phyloP scores from a whole-genome alignment of 1,284 basidiomycete species.

The Sutorius eximius region DNA sequence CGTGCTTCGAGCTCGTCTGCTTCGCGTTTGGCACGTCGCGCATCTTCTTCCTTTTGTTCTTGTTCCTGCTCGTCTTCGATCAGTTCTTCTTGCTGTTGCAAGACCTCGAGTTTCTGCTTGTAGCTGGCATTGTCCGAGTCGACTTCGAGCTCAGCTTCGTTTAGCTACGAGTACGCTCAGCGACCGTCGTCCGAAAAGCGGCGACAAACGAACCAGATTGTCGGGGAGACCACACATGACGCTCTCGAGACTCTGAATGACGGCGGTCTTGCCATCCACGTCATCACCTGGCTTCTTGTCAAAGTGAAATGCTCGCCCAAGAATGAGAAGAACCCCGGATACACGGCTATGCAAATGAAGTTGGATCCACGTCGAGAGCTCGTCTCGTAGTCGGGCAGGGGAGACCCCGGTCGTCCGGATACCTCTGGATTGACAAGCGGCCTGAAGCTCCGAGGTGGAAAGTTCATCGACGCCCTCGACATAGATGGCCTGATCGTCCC shows the following conservation, averaged over 20 bases:
- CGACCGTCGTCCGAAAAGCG: not conserved
- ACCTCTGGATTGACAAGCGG: constrained; percentile 92
- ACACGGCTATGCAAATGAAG: constrained; percentile 87
- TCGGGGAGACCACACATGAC: constrained; percentile 94
- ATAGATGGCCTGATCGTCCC: constrained; percentile 93
- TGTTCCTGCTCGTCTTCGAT: constrained; percentile 99
- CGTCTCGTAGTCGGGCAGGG: constrained; percentile 82
- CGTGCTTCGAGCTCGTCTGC: constrained; percentile 73
- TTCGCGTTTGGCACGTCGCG: constrained; percentile 82
- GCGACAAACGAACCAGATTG: constrained; percentile 68
- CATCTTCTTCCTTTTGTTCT: constrained; percentile 93
- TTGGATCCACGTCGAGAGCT: constrained; percentile 92
- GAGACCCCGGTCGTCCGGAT: constrained; percentile 87
- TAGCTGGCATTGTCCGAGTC: constrained; percentile 92
- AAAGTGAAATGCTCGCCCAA: constrained; percentile 94
- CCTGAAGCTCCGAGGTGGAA: constrained; percentile 87
- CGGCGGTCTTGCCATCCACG: constrained; percentile 73
- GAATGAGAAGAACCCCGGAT: constrained; percentile 90
- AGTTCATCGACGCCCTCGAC: constrained; percentile 89
- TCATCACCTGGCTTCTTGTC: constrained; percentile 71
- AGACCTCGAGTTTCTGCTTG: constrained; percentile 96
- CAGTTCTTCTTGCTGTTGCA: constrained; percentile 98
- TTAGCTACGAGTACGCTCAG: constrained; percentile 56
- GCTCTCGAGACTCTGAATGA: constrained; percentile 83
- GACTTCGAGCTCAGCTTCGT: constrained; percentile 95